Percentiles rank a stretch among this genome's conserved stretches.
Evolutionary conservation across 805 yeast genomes (phyloP).

Genomic region (Torulaspora indica): DNA sequence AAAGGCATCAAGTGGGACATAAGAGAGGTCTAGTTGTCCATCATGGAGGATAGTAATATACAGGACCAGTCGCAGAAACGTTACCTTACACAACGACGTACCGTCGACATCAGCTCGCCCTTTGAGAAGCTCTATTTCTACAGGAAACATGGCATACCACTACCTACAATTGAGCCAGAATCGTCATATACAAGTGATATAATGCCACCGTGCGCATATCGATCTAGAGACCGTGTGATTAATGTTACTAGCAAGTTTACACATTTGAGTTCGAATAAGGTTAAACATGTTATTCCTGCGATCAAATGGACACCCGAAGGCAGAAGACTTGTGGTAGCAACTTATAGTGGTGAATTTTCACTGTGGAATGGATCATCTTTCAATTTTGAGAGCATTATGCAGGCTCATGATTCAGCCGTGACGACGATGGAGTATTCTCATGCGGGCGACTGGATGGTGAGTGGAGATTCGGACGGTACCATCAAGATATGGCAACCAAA

Average conservation of each 20-base stretch:
- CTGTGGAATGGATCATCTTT: conserved; percentile 95
- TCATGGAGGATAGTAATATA: conserved; percentile 12
- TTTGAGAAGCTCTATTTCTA: conserved; percentile 28
- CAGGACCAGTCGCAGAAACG: conserved; percentile 24
- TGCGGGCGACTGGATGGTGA: conserved; percentile 88
- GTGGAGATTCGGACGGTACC: conserved; percentile 89
- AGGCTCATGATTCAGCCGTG: conserved; percentile 93
- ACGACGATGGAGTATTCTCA: conserved; percentile 76
- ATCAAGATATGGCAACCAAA: conserved; percentile 98
- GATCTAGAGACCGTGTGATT: conserved; percentile 35
- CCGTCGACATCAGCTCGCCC: conserved; percentile 34
- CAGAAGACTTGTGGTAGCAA: conserved; percentile 79
- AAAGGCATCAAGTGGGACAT: background rate
- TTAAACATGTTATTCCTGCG: conserved; percentile 82
- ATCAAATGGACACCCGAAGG: conserved; percentile 98
- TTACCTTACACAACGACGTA: conserved; percentile 32
- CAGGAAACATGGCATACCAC: conserved; percentile 28
- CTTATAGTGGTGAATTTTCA: conserved; percentile 92
- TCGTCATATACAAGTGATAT: conserved; percentile 30
- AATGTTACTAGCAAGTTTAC: conserved; percentile 78
- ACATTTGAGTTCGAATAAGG: conserved; percentile 86
- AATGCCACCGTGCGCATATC: conserved; percentile 32
- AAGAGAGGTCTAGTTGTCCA: background rate
- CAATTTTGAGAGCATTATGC: conserved; percentile 95
- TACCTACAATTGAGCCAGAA: conserved; percentile 32